A percentile compares a stretch with the other conserved stretches of the same genome.
These are phyloP conservation scores for Bacidia rubella DNA, from an alignment of 495 filamentous ascomycete species.

Conservation along the genomic window DNA sequence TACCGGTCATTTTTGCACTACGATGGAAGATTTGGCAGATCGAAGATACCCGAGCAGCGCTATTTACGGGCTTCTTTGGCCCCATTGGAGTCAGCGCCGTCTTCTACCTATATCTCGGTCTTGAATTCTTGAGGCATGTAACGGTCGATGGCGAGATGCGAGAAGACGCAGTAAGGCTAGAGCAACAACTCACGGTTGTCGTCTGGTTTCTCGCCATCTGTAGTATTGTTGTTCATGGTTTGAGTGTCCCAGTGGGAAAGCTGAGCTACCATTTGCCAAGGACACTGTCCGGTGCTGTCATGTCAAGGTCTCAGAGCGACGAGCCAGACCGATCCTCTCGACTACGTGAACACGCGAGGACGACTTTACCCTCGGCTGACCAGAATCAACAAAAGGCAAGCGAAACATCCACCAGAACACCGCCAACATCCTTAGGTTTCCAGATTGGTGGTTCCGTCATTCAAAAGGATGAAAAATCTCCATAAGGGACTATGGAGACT, in stretches of 20 bases:
- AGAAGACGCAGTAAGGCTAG: slow-evolving; percentile 49
- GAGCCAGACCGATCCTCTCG: slow-evolving; percentile 7
- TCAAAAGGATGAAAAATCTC: too few species aligned
- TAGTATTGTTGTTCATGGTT: slow-evolving; percentile 79
- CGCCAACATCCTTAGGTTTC: too few species aligned
- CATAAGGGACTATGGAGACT: too few species aligned
- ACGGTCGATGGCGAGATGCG: slow-evolving; percentile 45
- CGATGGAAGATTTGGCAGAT: slow-evolving; percentile 72
- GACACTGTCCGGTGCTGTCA: slow-evolving; percentile 44
- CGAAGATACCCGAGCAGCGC: slow-evolving; percentile 54
- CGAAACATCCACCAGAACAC: too few species aligned
- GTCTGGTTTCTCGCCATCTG: slow-evolving; percentile 81
- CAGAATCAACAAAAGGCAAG: not conserved
- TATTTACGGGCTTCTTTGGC: slow-evolving; percentile 86
- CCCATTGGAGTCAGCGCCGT: slow-evolving; percentile 89
- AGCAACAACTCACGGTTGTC: slow-evolving; percentile 52
- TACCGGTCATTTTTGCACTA: slow-evolving; percentile 61
- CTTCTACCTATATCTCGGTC: slow-evolving; percentile 55
- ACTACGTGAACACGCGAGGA: slow-evolving; percentile 6
- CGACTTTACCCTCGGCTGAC: not conserved
- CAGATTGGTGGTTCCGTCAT: too few species aligned
- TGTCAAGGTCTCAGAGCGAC: slow-evolving; percentile 9
- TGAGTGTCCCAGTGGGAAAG: slow-evolving; percentile 75
- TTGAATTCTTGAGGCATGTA: slow-evolving; percentile 48
- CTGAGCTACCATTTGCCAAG: slow-evolving; percentile 66